Evolutionary conservation across 306 rosid species (phyloP), one percentile per base, ranked within the genome.

Genomic region (Trichosanthes truncata): DNA sequence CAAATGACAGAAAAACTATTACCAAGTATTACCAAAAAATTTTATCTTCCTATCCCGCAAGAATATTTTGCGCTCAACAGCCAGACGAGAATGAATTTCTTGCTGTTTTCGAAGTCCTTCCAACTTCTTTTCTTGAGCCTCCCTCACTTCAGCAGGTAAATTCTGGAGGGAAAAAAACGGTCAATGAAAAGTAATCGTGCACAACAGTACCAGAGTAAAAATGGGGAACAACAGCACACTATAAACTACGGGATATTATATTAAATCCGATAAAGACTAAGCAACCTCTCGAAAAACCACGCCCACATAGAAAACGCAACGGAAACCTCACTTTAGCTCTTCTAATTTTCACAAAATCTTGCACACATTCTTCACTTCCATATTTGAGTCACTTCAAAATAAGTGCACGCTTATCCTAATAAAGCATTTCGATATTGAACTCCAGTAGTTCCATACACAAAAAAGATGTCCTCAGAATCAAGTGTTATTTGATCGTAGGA

Each of bases 21-120:
- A 69, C 61, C 48, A 26, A 66, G 6, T 61, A 78, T 57, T 85
- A 91, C 96, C 96, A 80, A 95, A 95, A 84, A 95, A 95, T 83
- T 95, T 95, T 36, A 95, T 93, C 93, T 93, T 95, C 59, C 90
- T 85, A 71, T 90, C 93, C 23, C 97, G 93, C 51, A 93, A 74
- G 78, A 95, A 95, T 20, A 93, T 87, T 82, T 93, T 83, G 65
- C 97, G 97, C 76, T 95, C 99, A 5, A 87, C 90, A 2, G 97
- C 97, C 12, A 95, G 89, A 49, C 91, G 97, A 35, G 87, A 81
- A 60, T 95, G 99, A 85, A 93, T 85, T 83, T 95, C 99, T 79
- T 93, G 99, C 88, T 95, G 99, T 81, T 89, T 91, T 89, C 86
- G 90, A 76, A 95, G 90, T 15, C 82, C 96, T 72, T 88, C 93